Conservation (phyloP, 2,329 filamentous ascomycete species). For the Blumeriella jaapii region DNA sequence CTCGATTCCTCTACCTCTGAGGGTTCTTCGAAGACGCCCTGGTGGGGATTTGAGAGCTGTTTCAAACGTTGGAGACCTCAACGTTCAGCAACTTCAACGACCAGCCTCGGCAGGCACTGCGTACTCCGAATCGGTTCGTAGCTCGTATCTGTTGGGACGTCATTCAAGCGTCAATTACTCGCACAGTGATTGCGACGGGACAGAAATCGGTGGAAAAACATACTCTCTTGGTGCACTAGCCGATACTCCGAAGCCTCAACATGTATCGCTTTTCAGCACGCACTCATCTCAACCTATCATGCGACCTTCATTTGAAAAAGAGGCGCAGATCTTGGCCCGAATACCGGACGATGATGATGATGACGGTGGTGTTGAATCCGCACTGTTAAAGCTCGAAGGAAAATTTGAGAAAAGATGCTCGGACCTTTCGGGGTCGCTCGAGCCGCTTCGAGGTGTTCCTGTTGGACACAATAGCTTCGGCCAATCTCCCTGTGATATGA, state of each 20-base stretch:
- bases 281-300: conserved; percentile 51
- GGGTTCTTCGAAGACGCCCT: conserved; percentile 58
- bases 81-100: conserved; percentile 36
- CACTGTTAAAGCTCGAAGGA: conserved; percentile 82
- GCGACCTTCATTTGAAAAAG: conserved; percentile 73
- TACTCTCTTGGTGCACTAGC: conserved; percentile 50
- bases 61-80: conserved; percentile 51
- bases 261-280: conserved; percentile 47
- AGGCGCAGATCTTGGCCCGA: conserved; percentile 75
- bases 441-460: conserved; percentile 7
- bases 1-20: conserved; percentile 40
- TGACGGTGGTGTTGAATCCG: conserved; percentile 86
- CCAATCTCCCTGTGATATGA: conserved; percentile 15
- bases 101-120: conserved; percentile 47
- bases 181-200: conserved; percentile 30
- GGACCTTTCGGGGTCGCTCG: conserved; percentile 13
- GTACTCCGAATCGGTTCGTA: conserved; percentile 48
- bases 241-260: conserved; percentile 35
- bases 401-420: conserved; percentile 51
- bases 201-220: conserved; percentile 32
- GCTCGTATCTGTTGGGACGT: conserved; percentile 38
- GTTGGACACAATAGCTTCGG: conserved; percentile 23
- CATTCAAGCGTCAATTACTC: conserved; percentile 33
- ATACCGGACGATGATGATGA: conserved; percentile 72
- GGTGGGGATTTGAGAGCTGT: conserved; percentile 65